Conservation (phyloP, 164 flowering plant genomes). For the Magnolia changhungtana region DNA sequence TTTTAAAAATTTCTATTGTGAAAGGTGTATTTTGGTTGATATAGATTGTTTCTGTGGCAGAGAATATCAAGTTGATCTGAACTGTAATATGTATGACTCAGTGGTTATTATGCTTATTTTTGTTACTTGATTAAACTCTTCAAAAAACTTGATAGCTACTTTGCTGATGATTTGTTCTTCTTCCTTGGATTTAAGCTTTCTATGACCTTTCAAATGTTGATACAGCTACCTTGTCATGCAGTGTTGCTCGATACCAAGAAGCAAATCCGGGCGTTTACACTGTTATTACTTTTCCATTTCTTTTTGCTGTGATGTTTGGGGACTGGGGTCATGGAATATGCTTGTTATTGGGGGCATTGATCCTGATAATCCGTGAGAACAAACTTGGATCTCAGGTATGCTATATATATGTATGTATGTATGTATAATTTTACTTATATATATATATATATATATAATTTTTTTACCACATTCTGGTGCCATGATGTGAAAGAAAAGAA, state of each 20-base stretch:
- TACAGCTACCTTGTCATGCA: constrained; percentile 33
- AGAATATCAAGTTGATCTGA: neutral
- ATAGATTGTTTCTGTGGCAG: neutral
- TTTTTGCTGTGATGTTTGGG: constrained; percentile 99
- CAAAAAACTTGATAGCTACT: neutral
- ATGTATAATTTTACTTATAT: too few species aligned
- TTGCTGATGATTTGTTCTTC: neutral
- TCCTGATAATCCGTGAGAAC: constrained; percentile 75
- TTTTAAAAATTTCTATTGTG: too few species aligned
- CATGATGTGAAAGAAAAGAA: neutral
- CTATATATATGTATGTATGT: neutral
- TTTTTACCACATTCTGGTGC: neutral
- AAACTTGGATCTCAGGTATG: constrained; percentile 69
- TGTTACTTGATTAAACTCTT: neutral
- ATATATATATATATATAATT: too few species aligned
- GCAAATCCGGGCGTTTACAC: constrained; percentile 98
- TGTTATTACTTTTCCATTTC: constrained; percentile 90
- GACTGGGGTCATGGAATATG: constrained; percentile 99
- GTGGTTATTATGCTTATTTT: neutral
- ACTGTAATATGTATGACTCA: neutral
- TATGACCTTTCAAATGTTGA: constrained; percentile 9
- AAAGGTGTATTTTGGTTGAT: too few species aligned
- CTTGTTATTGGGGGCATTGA: constrained; percentile 73
- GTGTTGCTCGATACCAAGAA: constrained; percentile 94
- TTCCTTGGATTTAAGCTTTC: neutral